phyloP scores from a whole-genome alignment of 2,329 filamentous ascomycete genomes.

The Paradendryphiella salina region DNA sequence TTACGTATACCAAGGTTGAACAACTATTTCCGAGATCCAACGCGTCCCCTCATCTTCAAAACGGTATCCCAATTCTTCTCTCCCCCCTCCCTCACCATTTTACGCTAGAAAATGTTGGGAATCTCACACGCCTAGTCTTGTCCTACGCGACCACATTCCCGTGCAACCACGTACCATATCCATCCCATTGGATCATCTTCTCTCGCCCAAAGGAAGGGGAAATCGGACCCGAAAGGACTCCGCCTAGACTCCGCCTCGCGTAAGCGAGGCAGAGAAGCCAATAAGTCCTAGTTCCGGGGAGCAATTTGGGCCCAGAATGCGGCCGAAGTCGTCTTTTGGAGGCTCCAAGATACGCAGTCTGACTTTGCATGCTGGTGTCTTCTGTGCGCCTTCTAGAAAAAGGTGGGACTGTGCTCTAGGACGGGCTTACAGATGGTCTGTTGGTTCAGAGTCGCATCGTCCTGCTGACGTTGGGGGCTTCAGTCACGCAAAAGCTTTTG shows the following conservation, averaged over 20 bases:
- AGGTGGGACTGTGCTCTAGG: neutral
- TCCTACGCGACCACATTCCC: neutral
- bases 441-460: neutral
- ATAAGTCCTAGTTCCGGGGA: neutral
- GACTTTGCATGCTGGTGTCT: neutral
- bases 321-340: neutral
- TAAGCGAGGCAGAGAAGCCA: neutral
- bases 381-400: constrained; percentile 6
- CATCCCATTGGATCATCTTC: neutral
- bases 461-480: neutral
- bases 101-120: too few species aligned
- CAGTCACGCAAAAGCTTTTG: too few species aligned
- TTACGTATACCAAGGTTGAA: too few species aligned
- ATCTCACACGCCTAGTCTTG: neutral
- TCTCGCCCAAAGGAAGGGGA: neutral
- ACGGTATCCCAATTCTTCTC: too few species aligned
- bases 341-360: too few species aligned
- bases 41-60: too few species aligned
- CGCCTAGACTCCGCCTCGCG: constrained; percentile 1
- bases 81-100: too few species aligned
- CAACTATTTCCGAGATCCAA: too few species aligned
- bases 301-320: constrained; percentile 1
- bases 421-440: neutral
- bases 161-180: neutral
- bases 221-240: constrained; percentile 2